Percentiles rank a stretch among this genome's conserved stretches.
Conservation (phyloP, 208 protist genomes). For the Vickermania ingenoplastis region DNA sequence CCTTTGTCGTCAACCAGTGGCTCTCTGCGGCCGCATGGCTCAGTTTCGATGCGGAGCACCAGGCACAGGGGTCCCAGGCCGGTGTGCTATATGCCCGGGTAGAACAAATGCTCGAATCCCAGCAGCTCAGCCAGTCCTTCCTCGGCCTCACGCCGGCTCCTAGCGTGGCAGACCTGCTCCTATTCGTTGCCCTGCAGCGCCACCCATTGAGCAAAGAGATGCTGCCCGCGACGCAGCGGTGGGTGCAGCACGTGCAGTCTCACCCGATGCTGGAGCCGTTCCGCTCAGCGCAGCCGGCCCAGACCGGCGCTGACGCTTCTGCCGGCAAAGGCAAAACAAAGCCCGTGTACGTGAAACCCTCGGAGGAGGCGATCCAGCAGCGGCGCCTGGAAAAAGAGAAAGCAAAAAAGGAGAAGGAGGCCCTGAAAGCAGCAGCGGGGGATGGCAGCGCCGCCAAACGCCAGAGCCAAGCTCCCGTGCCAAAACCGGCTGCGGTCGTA, state of each 20-base stretch:
- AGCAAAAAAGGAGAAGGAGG: conserved; percentile 54
- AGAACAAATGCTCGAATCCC: conserved; percentile 28
- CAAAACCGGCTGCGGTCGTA: not conserved
- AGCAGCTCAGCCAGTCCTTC: conserved; percentile 17
- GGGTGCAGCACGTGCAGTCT: conserved; percentile 24
- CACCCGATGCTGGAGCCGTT: conserved; percentile 35
- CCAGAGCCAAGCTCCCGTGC: not conserved
- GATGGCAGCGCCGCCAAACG: conserved; percentile 8
- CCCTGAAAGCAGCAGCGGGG: conserved; percentile 21
- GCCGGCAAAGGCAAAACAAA: conserved; percentile 12
- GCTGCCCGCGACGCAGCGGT: conserved; percentile 21
- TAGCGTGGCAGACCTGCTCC: conserved; percentile 59
- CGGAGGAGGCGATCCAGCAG: conserved; percentile 66
- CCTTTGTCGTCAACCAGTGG: conserved; percentile 52
- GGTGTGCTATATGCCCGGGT: conserved; percentile 33
- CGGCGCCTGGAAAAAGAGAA: conserved; percentile 71
- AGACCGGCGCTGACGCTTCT: not conserved
- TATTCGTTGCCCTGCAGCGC: conserved; percentile 51
- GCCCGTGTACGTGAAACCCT: conserved; percentile 51
- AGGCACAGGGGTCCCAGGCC: conserved; percentile 12
- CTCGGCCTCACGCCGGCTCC: conserved; percentile 36
- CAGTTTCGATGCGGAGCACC: conserved; percentile 8
- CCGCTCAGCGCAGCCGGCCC: conserved; percentile 9
- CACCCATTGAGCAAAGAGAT: conserved; percentile 22
- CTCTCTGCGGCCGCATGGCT: conserved; percentile 20